These are phyloP conservation scores for Kernera saxatilis DNA, from an alignment of 345 rosid genomes.

Conservation along the genomic window DNA sequence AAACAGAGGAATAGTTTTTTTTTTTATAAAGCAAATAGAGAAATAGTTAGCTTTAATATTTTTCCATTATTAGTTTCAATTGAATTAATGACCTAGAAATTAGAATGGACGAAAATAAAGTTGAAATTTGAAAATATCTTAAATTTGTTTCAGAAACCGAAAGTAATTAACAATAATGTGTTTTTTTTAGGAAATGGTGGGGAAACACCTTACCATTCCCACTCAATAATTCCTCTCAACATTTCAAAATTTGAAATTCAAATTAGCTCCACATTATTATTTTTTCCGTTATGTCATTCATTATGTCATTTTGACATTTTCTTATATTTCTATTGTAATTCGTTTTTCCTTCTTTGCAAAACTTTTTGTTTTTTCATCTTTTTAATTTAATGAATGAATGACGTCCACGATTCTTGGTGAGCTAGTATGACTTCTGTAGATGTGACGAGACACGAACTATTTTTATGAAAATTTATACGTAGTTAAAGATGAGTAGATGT, in stretches of 20 bases:
- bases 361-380: background rate
- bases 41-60: background rate
- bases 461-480: constrained; percentile 3
- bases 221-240: background rate
- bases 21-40: background rate
- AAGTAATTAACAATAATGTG: constrained; percentile 3
- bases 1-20: background rate
- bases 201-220: constrained; percentile 18
- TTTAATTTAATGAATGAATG: background rate
- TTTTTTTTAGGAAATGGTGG: constrained; percentile 1
- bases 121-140: background rate
- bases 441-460: constrained; percentile 11
- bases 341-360: background rate
- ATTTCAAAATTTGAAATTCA: background rate
- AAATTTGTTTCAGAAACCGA: background rate
- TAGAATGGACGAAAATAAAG: background rate
- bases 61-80: background rate
- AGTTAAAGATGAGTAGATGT: constrained; percentile 14
- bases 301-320: background rate
- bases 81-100: background rate
- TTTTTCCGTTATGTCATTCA: background rate
- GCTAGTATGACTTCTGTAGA: background rate
- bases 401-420: background rate
- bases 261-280: background rate
- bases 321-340: background rate